phyloP scores from a whole-genome alignment of 2,329 filamentous ascomycete genomes.

The Harringtonia aguacate region DNA sequence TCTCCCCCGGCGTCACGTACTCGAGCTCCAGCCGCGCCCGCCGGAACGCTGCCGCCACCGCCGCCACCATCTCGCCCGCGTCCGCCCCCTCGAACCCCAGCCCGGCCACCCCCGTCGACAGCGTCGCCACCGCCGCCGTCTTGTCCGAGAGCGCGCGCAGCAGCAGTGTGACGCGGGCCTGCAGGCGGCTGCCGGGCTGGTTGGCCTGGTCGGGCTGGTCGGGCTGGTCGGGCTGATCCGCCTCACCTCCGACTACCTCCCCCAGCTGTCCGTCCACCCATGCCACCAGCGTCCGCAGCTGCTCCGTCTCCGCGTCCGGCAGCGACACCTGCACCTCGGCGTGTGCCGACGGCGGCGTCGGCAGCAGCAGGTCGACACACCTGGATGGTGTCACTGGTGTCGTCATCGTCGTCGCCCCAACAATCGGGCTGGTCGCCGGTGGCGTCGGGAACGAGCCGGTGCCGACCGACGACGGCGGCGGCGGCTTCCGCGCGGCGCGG shows the following conservation, averaged over 20 bases:
- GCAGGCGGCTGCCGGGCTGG: too few species aligned
- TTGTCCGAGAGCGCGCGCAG: constrained; percentile 36
- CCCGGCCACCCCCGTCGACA: constrained; percentile 32
- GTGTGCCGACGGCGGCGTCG: constrained; percentile 10
- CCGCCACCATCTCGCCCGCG: constrained; percentile 34
- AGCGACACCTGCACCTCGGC: constrained; percentile 29
- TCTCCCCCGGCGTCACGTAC: constrained; percentile 49
- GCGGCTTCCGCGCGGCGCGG: constrained; percentile 14
- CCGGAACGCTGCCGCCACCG: constrained; percentile 39
- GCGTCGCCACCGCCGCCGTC: constrained; percentile 31
- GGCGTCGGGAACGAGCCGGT: constrained; percentile 41
- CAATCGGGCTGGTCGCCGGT: constrained; percentile 39
- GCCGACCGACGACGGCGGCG: constrained; percentile 9
- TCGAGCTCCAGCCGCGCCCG: constrained; percentile 50
- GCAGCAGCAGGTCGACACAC: constrained; percentile 7
- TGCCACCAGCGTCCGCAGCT: constrained; percentile 29
- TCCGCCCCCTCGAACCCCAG: constrained; percentile 41
- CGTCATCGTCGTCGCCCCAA: constrained; percentile 10
- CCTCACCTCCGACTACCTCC: constrained; percentile 12
- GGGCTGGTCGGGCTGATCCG: too few species aligned
- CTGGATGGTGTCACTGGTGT: constrained; percentile 21
- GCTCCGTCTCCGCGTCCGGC: constrained; percentile 29
- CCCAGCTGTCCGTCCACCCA: constrained; percentile 26
- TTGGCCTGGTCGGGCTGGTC: too few species aligned
- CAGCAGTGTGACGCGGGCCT: constrained; percentile 30